Evolutionary conservation across 2,329 filamentous ascomycete genomes (phyloP), one percentile per base, ranked within the genome.

Genomic region (Dactylellina parvicollis): DNA sequence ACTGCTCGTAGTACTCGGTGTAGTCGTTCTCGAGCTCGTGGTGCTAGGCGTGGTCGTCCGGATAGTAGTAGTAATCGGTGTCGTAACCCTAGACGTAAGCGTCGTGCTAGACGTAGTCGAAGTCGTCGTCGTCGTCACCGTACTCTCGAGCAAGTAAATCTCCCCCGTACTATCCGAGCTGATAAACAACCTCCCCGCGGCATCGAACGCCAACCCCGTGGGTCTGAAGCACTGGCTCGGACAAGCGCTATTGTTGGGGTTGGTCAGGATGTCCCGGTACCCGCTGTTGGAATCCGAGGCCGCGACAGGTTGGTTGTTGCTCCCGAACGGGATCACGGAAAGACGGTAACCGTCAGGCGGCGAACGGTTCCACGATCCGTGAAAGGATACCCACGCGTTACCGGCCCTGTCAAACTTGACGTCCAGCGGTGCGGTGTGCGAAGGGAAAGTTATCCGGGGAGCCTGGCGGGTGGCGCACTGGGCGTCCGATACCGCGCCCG

Each of bases 351-450:
- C 81, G 14, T 79, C 79, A 1, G 81, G 80, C 2, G 77, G 77
- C 16, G 78, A 77, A 20, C 40, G 80, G 82, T 80, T 79, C 88
- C 89, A 92, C 79, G 86, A 89, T 12, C 90, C 90, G 79, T 91
- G 90, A 80, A 92, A 91, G 0, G 87, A 83, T 16, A 92, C 81
- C 80, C 86, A 92, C 0, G 88, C 89, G 1, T 83, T 84, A 10
- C 83, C 85, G 34, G n/a, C 12, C 2, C 82, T 77, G 75, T 86
- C 83, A 81, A 92, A 92, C 73, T 87, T 86, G 77, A 92, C 86
- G 75, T 91, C 89, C 0, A 92, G 82, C 0, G 90, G 90, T 0
- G 90, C 89, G 78, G 85, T 88, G 78, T 92, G 90, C 0, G 90
- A 86, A 55, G 84, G 81, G 78, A 89, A 87, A 0, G 86, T 86